A percentile compares a stretch with the other conserved stretches of the same genome.
These are phyloP conservation scores for Cyclostephanos tholiformis DNA, from an alignment of 108 stramenopile genomes.

Conservation along the genomic window DNA sequence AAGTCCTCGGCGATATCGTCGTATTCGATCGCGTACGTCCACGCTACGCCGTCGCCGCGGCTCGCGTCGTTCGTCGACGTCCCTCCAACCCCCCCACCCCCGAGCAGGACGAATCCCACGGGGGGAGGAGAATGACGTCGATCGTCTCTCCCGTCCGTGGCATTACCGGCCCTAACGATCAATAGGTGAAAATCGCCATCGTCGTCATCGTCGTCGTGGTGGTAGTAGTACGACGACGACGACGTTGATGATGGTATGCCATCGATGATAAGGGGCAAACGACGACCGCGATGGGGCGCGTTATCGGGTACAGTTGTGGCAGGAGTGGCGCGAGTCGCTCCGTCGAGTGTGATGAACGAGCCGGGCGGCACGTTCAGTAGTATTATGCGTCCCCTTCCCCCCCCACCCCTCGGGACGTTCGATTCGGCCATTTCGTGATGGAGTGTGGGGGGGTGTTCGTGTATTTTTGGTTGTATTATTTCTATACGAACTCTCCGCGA, in stretches of 20 bases:
- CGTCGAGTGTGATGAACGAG: constrained; percentile 45
- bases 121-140: constrained; percentile 21
- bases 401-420: not conserved
- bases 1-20: constrained; percentile 80
- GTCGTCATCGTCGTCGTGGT: not conserved
- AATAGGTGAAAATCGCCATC: constrained; percentile 38
- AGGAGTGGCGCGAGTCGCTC: too few relatives aligned
- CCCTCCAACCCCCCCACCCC: too few relatives aligned
- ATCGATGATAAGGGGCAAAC: constrained; percentile 14
- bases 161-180: constrained; percentile 27
- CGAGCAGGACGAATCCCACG: constrained; percentile 35
- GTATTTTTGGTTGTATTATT: too few relatives aligned
- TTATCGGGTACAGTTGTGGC: too few relatives aligned
- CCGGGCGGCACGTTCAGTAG: constrained; percentile 43
- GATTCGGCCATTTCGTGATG: not conserved
- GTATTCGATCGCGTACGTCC: constrained; percentile 64
- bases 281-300: constrained; percentile 24
- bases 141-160: not conserved
- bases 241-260: constrained; percentile 8
- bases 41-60: not conserved
- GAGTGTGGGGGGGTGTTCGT: too few relatives aligned
- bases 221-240: constrained; percentile 1
- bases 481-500: too few relatives aligned
- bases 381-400: constrained; percentile 37
- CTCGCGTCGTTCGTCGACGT: too few relatives aligned